These are phyloP conservation scores for Amoeboaphelidium protococcarum DNA, from an alignment of 371 early-diverging fungal genomes.

Conservation along the genomic window DNA sequence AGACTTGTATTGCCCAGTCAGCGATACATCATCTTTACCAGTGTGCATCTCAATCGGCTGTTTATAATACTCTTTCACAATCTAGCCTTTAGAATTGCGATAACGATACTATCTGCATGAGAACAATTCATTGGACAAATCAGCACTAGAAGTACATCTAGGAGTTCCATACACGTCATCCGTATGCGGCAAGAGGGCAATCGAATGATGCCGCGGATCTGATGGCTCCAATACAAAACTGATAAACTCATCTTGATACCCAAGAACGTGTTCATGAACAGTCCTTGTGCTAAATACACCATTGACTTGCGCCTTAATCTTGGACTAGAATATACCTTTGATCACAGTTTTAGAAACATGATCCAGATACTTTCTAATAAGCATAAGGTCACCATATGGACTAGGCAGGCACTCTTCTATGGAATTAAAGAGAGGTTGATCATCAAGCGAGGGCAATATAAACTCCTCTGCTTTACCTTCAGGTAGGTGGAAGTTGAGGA, in stretches of 20 bases:
- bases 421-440: neutral
- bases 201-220: neutral
- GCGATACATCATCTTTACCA: neutral
- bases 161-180: neutral
- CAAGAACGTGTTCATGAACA: neutral
- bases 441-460: neutral
- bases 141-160: neutral
- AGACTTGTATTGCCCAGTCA: neutral
- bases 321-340: too few species aligned
- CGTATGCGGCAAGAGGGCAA: neutral
- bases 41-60: neutral
- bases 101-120: neutral
- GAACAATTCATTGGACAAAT: neutral
- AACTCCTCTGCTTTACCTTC: neutral
- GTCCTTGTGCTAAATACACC: neutral
- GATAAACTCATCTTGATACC: neutral
- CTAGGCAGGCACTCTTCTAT: neutral
- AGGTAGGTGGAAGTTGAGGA: neutral
- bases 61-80: neutral
- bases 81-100: neutral
- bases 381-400: too few species aligned
- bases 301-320: neutral
- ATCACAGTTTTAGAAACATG: too few species aligned
- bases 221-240: neutral
- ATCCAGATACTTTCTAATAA: too few species aligned